Evolutionary conservation across 768 basidiomycete species (phyloP), one percentile per base, ranked within the genome.

Genomic region (Termitomyces sp.): DNA sequence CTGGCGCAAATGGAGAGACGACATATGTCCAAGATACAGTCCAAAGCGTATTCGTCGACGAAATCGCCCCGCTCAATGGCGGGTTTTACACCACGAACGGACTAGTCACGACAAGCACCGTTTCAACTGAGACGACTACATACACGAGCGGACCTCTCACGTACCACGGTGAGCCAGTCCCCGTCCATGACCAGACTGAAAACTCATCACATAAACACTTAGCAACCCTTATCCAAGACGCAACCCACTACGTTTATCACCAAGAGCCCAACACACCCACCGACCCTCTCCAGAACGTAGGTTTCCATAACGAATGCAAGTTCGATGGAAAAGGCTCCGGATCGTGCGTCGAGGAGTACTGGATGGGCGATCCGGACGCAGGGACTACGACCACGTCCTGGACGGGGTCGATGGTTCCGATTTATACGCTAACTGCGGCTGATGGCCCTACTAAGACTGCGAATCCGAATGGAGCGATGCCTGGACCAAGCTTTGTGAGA

Each of bases 61-160:
- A 7, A 32, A 32, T 6, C 5, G 32, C 32, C 32, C 32, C 32
- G 7, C 32, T 32, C 32, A 54, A 59, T 14, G 51, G 46, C 0
- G 58, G 58, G 7, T 52, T 53, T 51, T 54, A 54, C 51, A 59
- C 50, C 26, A 44, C 43, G 26, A n/a, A 53, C 12, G 57, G 56
- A 2, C n/a, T 52, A n/a, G 50, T 46, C 5, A 54, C 51, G 4
- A 59, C 51, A 7, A 32, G 32, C 44, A 46, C 32, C 16, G 33
- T 56, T 36, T 56, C 32, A 9, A 47, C 32, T 5, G 16, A 23
- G 16, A 56, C 44, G 14, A 32, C 18, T 2, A 32, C 40, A 1
- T 54, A 54, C 28, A 46, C 33, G 30, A 49, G 48, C 16, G 48
- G 26, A n/a, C 56, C 32, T 32, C 5, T 32, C 32, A 32, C 32